These are phyloP conservation scores for Hamigera avellanea DNA, from an alignment of 495 filamentous ascomycete species.

Conservation along the genomic window DNA sequence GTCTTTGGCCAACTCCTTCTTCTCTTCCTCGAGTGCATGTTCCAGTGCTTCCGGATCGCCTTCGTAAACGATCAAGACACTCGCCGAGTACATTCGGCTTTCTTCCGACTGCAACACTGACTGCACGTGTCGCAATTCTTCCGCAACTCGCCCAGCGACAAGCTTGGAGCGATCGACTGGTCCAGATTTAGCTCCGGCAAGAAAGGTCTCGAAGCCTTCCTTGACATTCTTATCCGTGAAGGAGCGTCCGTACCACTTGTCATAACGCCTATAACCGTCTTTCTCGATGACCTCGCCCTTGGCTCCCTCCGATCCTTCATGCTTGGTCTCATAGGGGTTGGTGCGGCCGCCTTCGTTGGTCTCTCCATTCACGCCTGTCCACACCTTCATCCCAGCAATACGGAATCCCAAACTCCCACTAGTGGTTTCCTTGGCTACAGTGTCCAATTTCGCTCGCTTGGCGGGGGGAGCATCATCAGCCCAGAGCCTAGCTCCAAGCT, in stretches of 20 bases:
- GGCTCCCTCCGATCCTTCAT: slow-evolving; percentile 25
- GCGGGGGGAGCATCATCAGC: slow-evolving; percentile 66
- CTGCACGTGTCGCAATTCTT: slow-evolving; percentile 54
- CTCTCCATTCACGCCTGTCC: slow-evolving; percentile 48
- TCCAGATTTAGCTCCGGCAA: slow-evolving; percentile 51
- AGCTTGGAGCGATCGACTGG: slow-evolving; percentile 36
- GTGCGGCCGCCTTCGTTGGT: slow-evolving; percentile 25
- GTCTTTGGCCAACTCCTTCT: slow-evolving; percentile 21
- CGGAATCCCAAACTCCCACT: slow-evolving; percentile 72
- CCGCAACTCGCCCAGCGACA: slow-evolving; percentile 50
- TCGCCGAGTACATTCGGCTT: slow-evolving; percentile 89
- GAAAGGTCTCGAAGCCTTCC: slow-evolving; percentile 64
- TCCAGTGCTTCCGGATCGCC: slow-evolving; percentile 64
- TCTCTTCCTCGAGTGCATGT: slow-evolving; percentile 52
- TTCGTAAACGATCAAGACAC: slow-evolving; percentile 84
- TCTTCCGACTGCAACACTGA: slow-evolving; percentile 60
- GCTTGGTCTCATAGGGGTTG: slow-evolving; percentile 29
- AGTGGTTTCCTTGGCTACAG: slow-evolving; percentile 68
- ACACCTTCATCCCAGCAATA: slow-evolving; percentile 91
- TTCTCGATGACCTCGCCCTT: slow-evolving; percentile 28
- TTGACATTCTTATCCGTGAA: slow-evolving; percentile 62
- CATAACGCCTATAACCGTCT: slow-evolving; percentile 61
- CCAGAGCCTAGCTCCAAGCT: slow-evolving; percentile 80
- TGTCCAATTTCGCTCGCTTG: slow-evolving; percentile 71
- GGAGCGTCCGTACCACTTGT: slow-evolving; percentile 76